Evolutionary conservation across 2,329 filamentous ascomycete genomes (phyloP).

Genomic region (Colletotrichum horii): DNA sequence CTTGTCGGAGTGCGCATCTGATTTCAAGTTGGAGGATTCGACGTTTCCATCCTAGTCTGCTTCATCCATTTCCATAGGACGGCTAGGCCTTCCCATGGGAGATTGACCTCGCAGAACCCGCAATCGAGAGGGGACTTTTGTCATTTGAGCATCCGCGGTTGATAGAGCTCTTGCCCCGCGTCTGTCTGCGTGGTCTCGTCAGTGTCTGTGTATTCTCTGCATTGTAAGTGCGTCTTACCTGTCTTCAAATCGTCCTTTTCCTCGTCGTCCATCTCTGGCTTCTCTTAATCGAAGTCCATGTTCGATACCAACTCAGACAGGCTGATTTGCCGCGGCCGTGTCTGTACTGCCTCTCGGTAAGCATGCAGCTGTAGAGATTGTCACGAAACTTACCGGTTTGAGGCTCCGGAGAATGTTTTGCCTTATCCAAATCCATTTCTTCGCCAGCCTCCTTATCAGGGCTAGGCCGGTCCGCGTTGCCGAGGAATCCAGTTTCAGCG

Average conservation of each 20-base stretch:
- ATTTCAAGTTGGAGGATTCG: not conserved
- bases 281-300: not conserved
- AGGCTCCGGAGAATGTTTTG: not conserved
- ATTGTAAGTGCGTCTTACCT: not conserved
- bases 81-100: not conserved
- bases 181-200: not conserved
- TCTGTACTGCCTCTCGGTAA: not conserved
- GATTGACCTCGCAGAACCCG: not conserved
- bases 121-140: not conserved
- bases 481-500: not conserved
- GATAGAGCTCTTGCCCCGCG: not conserved
- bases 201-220: not conserved
- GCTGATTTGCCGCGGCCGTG: not conserved
- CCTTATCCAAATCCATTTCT: not conserved
- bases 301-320: not conserved
- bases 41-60: not conserved
- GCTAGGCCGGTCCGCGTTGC: not conserved
- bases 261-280: not conserved
- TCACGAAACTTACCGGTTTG: not conserved
- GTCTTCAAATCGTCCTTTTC: not conserved
- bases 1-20: too few species aligned
- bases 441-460: not conserved
- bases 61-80: not conserved
- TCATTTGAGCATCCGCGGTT: not conserved
- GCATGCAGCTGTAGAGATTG: too few species aligned